Evolutionary conservation across 2,329 filamentous ascomycete species (phyloP).

Genomic region (Hirsutella rhossiliensis): DNA sequence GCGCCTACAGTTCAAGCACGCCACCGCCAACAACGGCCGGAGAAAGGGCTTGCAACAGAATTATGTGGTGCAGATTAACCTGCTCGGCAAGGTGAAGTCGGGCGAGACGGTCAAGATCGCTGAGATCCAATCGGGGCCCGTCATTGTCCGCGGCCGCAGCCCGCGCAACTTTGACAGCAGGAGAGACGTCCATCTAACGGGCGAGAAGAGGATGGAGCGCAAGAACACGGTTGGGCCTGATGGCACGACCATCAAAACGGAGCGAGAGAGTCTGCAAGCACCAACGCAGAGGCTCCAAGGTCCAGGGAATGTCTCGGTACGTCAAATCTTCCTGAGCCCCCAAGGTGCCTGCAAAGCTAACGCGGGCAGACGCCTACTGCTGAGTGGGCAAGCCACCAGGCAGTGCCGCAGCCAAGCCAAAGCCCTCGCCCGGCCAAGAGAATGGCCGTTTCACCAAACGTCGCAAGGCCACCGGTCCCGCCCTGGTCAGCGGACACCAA

Average conservation of each 20-base stretch:
- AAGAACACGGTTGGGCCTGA: slow-evolving; percentile 27
- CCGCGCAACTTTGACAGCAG: slow-evolving; percentile 88
- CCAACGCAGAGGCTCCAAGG: slow-evolving; percentile 19
- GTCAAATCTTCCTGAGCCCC: slow-evolving; percentile 1
- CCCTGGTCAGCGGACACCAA: slow-evolving; percentile 30
- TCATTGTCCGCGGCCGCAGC: slow-evolving; percentile 87
- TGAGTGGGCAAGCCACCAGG: slow-evolving; percentile 33
- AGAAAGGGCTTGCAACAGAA: slow-evolving; percentile 92
- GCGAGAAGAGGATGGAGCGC: slow-evolving; percentile 34
- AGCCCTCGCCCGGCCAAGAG: slow-evolving; percentile 39
- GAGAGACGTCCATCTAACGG: slow-evolving; percentile 68
- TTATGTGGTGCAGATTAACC: slow-evolving; percentile 77
- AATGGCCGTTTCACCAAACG: slow-evolving; percentile 37
- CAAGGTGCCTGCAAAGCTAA: not conserved
- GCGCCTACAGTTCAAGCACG: slow-evolving; percentile 86
- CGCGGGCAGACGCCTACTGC: slow-evolving; percentile 18
- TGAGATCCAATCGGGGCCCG: slow-evolving; percentile 81
- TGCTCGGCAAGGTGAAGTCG: slow-evolving; percentile 61
- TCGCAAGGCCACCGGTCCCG: slow-evolving; percentile 41
- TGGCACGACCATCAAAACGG: slow-evolving; percentile 18
- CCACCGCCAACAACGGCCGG: slow-evolving; percentile 89
- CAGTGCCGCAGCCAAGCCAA: slow-evolving; percentile 20
- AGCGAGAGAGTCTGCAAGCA: slow-evolving; percentile 18
- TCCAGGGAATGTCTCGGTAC: slow-evolving; percentile 22
- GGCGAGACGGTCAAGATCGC: slow-evolving; percentile 63